Evolutionary conservation across 768 basidiomycete genomes (phyloP), one percentile per base, ranked within the genome.

Genomic region (Mycena olivaceomarginata): DNA sequence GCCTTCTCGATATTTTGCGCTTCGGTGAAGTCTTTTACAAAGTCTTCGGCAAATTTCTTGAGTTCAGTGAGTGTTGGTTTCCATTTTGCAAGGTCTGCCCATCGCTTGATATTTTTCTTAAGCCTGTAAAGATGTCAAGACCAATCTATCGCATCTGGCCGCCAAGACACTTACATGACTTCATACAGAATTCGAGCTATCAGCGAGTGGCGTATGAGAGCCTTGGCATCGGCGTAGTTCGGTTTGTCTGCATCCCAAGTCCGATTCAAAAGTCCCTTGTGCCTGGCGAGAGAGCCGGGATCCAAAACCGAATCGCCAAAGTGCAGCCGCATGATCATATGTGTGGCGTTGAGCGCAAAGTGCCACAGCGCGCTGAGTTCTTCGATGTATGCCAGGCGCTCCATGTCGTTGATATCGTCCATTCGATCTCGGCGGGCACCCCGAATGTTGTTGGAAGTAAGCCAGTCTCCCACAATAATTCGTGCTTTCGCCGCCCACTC

Each of bases 391-490:
- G 80, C 79, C 8, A 84, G 71, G 1, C 82, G 75, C 46, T 83
- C 82, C 79, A 82, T 80, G 5, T 69, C 6, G 43, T 79, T 76
- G 62, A 82, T 75, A 63, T 85, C 84, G 59, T 82, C 81, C 45
- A 39, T 65, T 2, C 82, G 76, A 66, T 82, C 79, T 12, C 76
- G 64, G 20, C 77, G 77, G 10, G 82, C 83, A 48, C 51, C 77
- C 1, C 82, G 80, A 22, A 83, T 68, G 74, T 84, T 84, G 62
- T 70, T 82, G 0, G 80, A 45, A 9, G 85, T 83, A 3, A 85
- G 72, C 83, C 81, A 85, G 75, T 85, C 85, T 9, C 85, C 85
- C 9, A 76, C 72, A 43, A 83, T 78, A 43, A 85, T 76, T 8
- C 80, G 74, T 4, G 76, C 73, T 57, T 82, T 80, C 0, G 45